These are phyloP conservation scores for Aspergillus sclerotioniger DNA, from an alignment of 495 filamentous ascomycete species.

Conservation along the genomic window DNA sequence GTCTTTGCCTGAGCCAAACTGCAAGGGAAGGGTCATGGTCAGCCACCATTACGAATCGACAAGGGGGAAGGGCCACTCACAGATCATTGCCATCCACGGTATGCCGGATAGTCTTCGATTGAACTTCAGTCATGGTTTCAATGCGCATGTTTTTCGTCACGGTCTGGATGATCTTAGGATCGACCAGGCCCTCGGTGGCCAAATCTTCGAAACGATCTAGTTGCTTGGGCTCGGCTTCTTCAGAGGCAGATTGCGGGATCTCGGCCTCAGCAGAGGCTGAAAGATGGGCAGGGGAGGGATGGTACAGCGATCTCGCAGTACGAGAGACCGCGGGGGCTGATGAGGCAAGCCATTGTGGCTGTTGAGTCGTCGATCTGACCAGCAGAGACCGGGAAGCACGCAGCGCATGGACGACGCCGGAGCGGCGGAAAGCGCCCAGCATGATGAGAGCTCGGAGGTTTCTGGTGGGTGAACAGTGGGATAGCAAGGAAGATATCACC, in stretches of 20 bases:
- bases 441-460: conserved; percentile 24
- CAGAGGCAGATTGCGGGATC: not conserved
- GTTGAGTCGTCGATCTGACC: conserved; percentile 28
- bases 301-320: conserved; percentile 30
- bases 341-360: conserved; percentile 31
- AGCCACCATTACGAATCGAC: not conserved
- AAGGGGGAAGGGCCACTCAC: conserved; percentile 43
- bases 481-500: too few relatives aligned
- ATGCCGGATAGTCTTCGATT: conserved; percentile 74
- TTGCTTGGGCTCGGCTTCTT: conserved; percentile 20
- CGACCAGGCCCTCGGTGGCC: conserved; percentile 56
- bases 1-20: conserved; percentile 88
- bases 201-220: conserved; percentile 74
- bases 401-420: conserved; percentile 37
- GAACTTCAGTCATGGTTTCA: conserved; percentile 90
- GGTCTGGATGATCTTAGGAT: conserved; percentile 61
- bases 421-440: conserved; percentile 44
- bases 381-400: conserved; percentile 33
- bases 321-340: conserved; percentile 18
- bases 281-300: conserved; percentile 28
- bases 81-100: conserved; percentile 77
- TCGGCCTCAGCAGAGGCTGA: conserved; percentile 25
- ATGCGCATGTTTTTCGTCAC: conserved; percentile 74
- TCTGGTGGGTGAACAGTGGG: too few relatives aligned
- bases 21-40: conserved; percentile 17